phyloP scores from a whole-genome alignment of 805 yeast genomes.

The fission yeast (Schizosaccharomyces pombe) region DNA sequence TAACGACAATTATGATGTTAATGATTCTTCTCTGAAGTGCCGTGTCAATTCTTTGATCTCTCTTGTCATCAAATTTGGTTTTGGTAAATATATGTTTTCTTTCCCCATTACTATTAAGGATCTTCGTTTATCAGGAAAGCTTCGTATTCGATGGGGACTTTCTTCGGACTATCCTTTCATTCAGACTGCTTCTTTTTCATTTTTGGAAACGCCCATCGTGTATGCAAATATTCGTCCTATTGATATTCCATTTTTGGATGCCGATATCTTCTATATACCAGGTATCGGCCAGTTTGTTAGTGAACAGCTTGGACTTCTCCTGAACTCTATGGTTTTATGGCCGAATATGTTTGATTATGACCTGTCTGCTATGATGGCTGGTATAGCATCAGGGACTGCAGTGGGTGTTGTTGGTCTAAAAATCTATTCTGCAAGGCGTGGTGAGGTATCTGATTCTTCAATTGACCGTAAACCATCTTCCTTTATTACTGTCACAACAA shows the following conservation, averaged over 20 bases:
- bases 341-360: constrained; percentile 88
- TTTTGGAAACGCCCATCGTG: constrained; percentile 67
- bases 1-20: constrained; percentile 64
- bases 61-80: constrained; percentile 46
- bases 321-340: constrained; percentile 65
- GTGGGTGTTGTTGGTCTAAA: constrained; percentile 63
- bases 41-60: constrained; percentile 62
- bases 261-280: constrained; percentile 72
- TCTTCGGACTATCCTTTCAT: constrained; percentile 81
- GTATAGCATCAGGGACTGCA: constrained; percentile 55
- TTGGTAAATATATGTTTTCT: constrained; percentile 38
- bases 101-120: constrained; percentile 63
- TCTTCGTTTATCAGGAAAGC: constrained; percentile 47
- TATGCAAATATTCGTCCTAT: constrained; percentile 59
- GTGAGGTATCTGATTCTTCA: constrained; percentile 42
- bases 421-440: constrained; percentile 39
- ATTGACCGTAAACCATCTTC: constrained; percentile 84
- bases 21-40: constrained; percentile 61
- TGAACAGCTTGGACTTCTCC: constrained; percentile 63
- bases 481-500: constrained; percentile 40
- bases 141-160: constrained; percentile 68
- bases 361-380: constrained; percentile 70
- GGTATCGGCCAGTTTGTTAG: constrained; percentile 65
- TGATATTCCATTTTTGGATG: constrained; percentile 63
- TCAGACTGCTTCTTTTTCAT: constrained; percentile 66